Evolutionary conservation across 192 early-diverging fungal genomes (phyloP), one percentile per base, ranked within the genome.

Genomic region (Podila clonocystis): DNA sequence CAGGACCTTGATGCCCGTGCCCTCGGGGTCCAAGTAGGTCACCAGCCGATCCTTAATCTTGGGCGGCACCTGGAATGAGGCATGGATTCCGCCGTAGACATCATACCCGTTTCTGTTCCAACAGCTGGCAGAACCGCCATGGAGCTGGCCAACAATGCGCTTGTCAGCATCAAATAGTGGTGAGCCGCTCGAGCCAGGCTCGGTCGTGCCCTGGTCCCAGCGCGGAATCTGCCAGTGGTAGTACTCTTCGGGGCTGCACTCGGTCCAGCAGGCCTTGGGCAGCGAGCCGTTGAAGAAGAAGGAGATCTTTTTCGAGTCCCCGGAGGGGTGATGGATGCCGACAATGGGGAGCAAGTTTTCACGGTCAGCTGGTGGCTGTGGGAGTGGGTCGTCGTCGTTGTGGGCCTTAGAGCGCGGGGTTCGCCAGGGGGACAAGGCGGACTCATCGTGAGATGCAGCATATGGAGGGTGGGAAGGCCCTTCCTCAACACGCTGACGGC

Each of bases 251-350:
- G 26, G 22, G 4, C 9, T 63, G 34, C 85, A 86, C 50, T 86
- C 85, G 6, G 62, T 52, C 85, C 85, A 86, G 33, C 85, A 86
- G 2, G 74, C 50, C 31, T 55, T 59, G 0, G 65, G 60, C 30
- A 86, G 70, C 0, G 75, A 49, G 15, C 85, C 85, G 50, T 82
- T 77, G 58, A 68, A 84, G 60, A 68, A 80, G 58, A 82, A 74
- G 13, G 85, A 86, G 1, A 86, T 79, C 33, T 86, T 86, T 59
- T 86, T 86, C 12, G 82, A 67, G 30, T 86, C 85, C 0, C 85
- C 85, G 4, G 72, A 82, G 30, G 85, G 85, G 63, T 86, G 85
- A 41, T 86, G 85, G 50, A 86, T 86, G 3, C 79, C 79, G 0
- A 86, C 75, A 38, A 82, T 62, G 8, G 85, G 85, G 9, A 77